Evolutionary conservation across 2,329 filamentous ascomycete genomes (phyloP).

Genomic region (Epichloe sp.): DNA sequence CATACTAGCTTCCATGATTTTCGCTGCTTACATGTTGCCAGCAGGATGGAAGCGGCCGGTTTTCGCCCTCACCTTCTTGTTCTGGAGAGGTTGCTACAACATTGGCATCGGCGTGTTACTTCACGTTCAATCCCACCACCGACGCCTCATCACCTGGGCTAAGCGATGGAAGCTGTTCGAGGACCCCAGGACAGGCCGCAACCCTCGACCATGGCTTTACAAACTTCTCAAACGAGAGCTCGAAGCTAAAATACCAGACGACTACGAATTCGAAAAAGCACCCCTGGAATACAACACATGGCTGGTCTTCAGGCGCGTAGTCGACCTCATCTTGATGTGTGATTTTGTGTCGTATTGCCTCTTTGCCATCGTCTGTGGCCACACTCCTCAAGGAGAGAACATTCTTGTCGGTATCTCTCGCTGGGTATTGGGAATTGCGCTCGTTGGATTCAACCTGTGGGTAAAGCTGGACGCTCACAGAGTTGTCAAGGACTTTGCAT

Average conservation of each 20-base stretch:
- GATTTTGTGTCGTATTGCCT: slow-evolving; percentile 96
- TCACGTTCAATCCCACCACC: slow-evolving; percentile 79
- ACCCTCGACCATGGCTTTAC: slow-evolving; percentile 74
- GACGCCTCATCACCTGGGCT: slow-evolving; percentile 76
- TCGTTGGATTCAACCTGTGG: slow-evolving; percentile 94
- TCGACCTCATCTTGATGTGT: slow-evolving; percentile 96
- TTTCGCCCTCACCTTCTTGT: slow-evolving; percentile 74
- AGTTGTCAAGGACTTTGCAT: slow-evolving; percentile 97
- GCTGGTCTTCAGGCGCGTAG: slow-evolving; percentile 88
- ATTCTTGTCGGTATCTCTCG: slow-evolving; percentile 55
- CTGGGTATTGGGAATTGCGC: slow-evolving; percentile 63
- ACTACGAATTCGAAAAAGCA: slow-evolving; percentile 87
- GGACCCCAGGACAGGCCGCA: slow-evolving; percentile 63
- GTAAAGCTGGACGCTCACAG: slow-evolving; percentile 96
- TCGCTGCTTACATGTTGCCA: slow-evolving; percentile 62
- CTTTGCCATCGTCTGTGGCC: slow-evolving; percentile 80
- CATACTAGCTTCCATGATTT: slow-evolving; percentile 63
- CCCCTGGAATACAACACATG: slow-evolving; percentile 98
- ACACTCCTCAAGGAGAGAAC: slow-evolving; percentile 60
- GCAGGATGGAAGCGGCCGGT: slow-evolving; percentile 54
- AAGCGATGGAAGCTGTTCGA: slow-evolving; percentile 78
- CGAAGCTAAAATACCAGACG: slow-evolving; percentile 84
- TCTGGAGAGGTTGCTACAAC: slow-evolving; percentile 91
- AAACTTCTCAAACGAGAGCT: slow-evolving; percentile 74
- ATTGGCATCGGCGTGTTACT: slow-evolving; percentile 84